Conservation (phyloP, 2,329 filamentous ascomycete genomes). For the Cercospora canescens region DNA sequence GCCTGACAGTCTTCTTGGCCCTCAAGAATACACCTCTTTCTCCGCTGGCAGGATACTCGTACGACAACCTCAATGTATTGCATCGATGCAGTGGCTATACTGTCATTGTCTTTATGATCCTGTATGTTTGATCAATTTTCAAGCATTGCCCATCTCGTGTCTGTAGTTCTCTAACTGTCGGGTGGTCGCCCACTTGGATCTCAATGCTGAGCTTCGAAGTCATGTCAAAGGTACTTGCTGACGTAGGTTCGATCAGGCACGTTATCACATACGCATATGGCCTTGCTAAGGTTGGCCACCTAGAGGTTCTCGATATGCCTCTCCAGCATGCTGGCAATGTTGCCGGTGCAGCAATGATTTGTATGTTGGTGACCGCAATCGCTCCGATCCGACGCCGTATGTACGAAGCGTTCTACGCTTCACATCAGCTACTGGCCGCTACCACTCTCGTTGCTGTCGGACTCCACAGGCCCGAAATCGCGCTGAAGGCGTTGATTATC, state of each 20-base stretch:
- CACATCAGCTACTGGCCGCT: slow-evolving; percentile 24
- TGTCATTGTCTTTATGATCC: slow-evolving; percentile 22
- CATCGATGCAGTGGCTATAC: slow-evolving; percentile 30
- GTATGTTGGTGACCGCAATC: slow-evolving; percentile 26
- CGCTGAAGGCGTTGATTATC: slow-evolving; percentile 22
- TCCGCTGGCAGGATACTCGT: slow-evolving; percentile 26
- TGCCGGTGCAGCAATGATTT: slow-evolving; percentile 26
- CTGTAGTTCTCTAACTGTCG: background rate
- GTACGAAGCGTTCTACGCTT: slow-evolving; percentile 29
- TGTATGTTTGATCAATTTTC: slow-evolving; percentile 17
- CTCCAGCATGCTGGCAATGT: slow-evolving; percentile 23
- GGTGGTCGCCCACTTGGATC: background rate
- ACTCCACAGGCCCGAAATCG: slow-evolving; percentile 27
- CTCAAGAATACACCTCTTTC: slow-evolving; percentile 32
- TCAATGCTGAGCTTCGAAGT: no score
- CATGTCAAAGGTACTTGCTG: background rate
- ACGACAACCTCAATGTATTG: slow-evolving; percentile 27
- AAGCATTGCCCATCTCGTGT: background rate
- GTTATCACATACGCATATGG: slow-evolving; percentile 19
- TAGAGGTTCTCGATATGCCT: slow-evolving; percentile 14
- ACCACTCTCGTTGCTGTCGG: slow-evolving; percentile 23
- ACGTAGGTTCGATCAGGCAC: background rate
- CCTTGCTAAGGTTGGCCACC: slow-evolving; percentile 14
- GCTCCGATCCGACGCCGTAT: slow-evolving; percentile 23
- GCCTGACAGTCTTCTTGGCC: slow-evolving; percentile 26